Evolutionary conservation across 768 basidiomycete species (phyloP).

Genomic region (Punctularia strigosozonata): DNA sequence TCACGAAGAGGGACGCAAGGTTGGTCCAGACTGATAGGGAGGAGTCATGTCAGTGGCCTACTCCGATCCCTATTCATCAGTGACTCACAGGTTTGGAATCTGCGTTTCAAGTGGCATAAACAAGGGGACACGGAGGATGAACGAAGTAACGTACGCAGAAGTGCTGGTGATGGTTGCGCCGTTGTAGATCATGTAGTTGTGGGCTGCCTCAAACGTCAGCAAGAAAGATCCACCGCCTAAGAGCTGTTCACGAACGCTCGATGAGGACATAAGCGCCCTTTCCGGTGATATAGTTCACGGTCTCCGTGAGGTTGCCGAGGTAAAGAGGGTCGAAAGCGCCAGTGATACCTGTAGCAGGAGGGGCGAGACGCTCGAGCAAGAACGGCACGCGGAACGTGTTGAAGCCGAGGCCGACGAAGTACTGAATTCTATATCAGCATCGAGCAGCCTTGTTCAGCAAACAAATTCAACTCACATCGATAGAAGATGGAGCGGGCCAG

Average conservation of each 20-base stretch:
- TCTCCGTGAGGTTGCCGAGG: slow-evolving; percentile 40
- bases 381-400: slow-evolving; percentile 56
- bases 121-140: neutral
- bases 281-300: slow-evolving; percentile 45
- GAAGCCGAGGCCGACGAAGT: slow-evolving; percentile 42
- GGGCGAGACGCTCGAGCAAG: slow-evolving; percentile 42
- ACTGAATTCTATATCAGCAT: slow-evolving; percentile 14
- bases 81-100: slow-evolving; percentile 41
- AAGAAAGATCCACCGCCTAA: neutral
- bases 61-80: neutral
- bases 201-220: slow-evolving; percentile 24
- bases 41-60: neutral
- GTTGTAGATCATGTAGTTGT: slow-evolving; percentile 54
- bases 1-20: slow-evolving; percentile 41
- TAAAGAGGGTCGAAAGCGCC: slow-evolving; percentile 43
- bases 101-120: slow-evolving; percentile 8
- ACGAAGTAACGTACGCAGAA: slow-evolving; percentile 24
- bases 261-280: slow-evolving; percentile 47
- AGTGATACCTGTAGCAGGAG: slow-evolving; percentile 39
- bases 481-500: slow-evolving; percentile 30
- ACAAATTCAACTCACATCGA: slow-evolving; percentile 20
- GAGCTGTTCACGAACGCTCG: slow-evolving; percentile 29
- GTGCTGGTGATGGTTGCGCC: slow-evolving; percentile 36
- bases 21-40: slow-evolving; percentile 41
- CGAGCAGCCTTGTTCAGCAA: neutral